Percentiles rank a stretch among this genome's conserved stretches.
Evolutionary conservation across 2,329 filamentous ascomycete genomes (phyloP).

Genomic region (Plenodomus lindquistii): DNA sequence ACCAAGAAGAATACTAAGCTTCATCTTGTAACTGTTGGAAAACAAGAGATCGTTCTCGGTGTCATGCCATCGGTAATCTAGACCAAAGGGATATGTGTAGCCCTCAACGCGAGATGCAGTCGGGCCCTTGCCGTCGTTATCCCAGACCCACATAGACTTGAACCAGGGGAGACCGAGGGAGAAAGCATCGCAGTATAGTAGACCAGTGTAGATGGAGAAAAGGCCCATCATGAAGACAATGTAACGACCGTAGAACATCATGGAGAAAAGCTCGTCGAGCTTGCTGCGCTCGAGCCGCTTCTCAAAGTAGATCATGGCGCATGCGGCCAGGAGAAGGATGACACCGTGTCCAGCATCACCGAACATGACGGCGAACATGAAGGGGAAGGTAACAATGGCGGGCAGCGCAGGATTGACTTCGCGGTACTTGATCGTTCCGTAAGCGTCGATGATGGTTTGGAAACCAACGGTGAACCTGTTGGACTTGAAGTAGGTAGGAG

Average conservation of each 20-base stretch:
- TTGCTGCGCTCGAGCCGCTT: slow-evolving; percentile 81
- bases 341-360: slow-evolving; percentile 93
- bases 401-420: slow-evolving; percentile 96
- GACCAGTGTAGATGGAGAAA: slow-evolving; percentile 95
- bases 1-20: slow-evolving; percentile 95
- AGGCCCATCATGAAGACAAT: slow-evolving; percentile 98
- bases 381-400: slow-evolving; percentile 97
- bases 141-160: slow-evolving; percentile 88
- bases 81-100: slow-evolving; percentile 91
- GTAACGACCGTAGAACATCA: slow-evolving; percentile 98
- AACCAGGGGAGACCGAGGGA: slow-evolving; percentile 91
- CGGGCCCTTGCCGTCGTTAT: slow-evolving; percentile 67
- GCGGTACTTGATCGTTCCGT: slow-evolving; percentile 94
- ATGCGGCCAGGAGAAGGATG: slow-evolving; percentile 81
- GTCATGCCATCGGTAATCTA: slow-evolving; percentile 96
- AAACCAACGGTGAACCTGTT: slow-evolving; percentile 99
- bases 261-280: slow-evolving; percentile 94
- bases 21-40: slow-evolving; percentile 99
- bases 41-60: slow-evolving; percentile 95
- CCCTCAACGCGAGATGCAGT: slow-evolving; percentile 65
- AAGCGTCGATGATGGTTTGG: slow-evolving; percentile 98
- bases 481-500: slow-evolving; percentile 94
- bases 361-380: slow-evolving; percentile 99
- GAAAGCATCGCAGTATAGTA: slow-evolving; percentile 98
- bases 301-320: slow-evolving; percentile 97